Percentiles rank a stretch among this genome's conserved stretches.
Conservation (phyloP, 139 green algal genomes). For the Micromonas pusilla region DNA sequence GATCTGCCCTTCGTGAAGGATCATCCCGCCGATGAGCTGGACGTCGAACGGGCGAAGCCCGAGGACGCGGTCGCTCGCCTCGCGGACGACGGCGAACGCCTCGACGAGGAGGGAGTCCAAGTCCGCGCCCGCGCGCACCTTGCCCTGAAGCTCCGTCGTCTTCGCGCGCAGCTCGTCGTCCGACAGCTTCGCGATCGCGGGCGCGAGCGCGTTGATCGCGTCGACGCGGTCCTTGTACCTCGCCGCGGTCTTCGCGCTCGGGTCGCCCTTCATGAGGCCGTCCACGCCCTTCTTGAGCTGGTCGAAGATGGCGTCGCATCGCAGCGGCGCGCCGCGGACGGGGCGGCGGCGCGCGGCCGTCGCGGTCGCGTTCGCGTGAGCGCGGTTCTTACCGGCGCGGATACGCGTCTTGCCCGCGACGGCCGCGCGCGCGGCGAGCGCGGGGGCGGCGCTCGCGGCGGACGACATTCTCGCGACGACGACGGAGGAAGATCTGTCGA, state of each 20-base stretch:
- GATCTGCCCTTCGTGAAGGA: slow-evolving; percentile 78
- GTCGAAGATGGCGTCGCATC: not conserved
- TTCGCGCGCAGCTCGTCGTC: slow-evolving; percentile 30
- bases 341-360: too few relatives aligned
- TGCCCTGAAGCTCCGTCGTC: slow-evolving; percentile 37
- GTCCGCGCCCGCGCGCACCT: slow-evolving; percentile 29
- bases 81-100: slow-evolving; percentile 86
- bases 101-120: slow-evolving; percentile 40
- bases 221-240: slow-evolving; percentile 35
- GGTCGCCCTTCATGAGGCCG: slow-evolving; percentile 7
- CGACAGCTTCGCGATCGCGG: slow-evolving; percentile 1
- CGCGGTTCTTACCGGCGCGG: too few relatives aligned
- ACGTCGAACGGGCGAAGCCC: slow-evolving; percentile 89
- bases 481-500: too few relatives aligned
- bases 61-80: slow-evolving; percentile 72
- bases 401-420: not conserved
- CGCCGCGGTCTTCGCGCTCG: slow-evolving; percentile 2
- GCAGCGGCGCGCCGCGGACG: too few relatives aligned
- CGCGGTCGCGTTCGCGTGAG: not conserved
- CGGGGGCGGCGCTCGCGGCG: not conserved
- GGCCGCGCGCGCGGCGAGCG: not conserved
- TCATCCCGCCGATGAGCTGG: slow-evolving; percentile 77
- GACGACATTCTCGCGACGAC: not conserved
- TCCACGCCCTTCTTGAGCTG: not conserved
- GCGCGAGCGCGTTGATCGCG: slow-evolving; percentile 25